phyloP scores from a whole-genome alignment of 176 grass and related monocot genomes.

The Dactylis glomerata region DNA sequence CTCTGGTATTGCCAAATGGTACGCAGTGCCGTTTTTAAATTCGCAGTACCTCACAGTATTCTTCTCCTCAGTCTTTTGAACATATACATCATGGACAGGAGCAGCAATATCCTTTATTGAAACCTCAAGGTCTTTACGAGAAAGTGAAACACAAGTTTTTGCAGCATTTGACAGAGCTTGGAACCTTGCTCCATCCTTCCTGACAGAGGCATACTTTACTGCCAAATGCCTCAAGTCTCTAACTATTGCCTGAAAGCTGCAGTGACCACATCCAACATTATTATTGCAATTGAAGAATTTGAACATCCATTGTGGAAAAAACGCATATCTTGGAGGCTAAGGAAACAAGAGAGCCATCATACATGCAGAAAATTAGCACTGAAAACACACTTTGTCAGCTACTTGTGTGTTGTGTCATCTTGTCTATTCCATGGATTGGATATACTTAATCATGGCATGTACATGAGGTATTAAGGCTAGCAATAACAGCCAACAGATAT shows the following conservation, averaged over 20 bases:
- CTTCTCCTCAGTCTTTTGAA: conserved; percentile 25
- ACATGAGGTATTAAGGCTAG: not conserved
- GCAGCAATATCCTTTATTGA: conserved; percentile 32
- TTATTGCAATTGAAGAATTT: not conserved
- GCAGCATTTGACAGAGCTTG: conserved; percentile 53
- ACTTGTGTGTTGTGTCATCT: not conserved
- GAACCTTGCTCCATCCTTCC: conserved; percentile 48
- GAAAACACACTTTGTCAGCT: not conserved
- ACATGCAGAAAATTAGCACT: not conserved
- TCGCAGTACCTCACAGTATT: conserved; percentile 27
- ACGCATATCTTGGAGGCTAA: not conserved
- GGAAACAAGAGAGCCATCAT: not conserved
- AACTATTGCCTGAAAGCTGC: conserved; percentile 54
- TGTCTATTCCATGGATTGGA: not conserved
- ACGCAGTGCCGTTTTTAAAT: not conserved
- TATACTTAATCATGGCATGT: not conserved
- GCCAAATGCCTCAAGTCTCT: conserved; percentile 57
- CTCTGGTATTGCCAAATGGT: conserved; percentile 11
- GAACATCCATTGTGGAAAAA: not conserved
- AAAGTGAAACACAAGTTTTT: conserved; percentile 36
- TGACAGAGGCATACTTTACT: conserved; percentile 45
- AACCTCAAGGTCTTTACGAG: conserved; percentile 33
- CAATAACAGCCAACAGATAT: not conserved
- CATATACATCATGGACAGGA: conserved; percentile 50
- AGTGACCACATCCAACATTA: conserved; percentile 27